phyloP scores from a whole-genome alignment of 495 filamentous ascomycete genomes.

The Neurospora sp. region DNA sequence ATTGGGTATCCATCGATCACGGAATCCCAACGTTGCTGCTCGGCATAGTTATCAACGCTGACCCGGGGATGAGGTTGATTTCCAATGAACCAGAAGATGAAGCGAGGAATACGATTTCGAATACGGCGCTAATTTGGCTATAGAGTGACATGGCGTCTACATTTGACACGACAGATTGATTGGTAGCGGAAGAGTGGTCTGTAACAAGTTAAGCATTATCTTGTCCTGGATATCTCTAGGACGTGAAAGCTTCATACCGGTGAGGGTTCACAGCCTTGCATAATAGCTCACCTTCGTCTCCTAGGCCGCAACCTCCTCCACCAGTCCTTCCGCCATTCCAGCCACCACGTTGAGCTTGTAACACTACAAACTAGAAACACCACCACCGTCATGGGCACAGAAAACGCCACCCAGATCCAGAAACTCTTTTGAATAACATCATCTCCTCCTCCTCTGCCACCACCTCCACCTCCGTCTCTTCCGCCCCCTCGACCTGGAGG shows the following conservation, averaged over 20 bases:
- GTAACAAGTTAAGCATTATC: background rate
- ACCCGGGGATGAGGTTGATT: background rate
- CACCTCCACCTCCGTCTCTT: background rate
- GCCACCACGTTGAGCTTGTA: background rate
- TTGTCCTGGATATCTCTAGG: background rate
- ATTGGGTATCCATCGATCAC: background rate
- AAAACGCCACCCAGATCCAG: constrained; percentile 28
- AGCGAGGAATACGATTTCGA: background rate
- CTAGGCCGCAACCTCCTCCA: background rate
- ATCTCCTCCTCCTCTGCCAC: background rate
- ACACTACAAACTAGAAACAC: background rate
- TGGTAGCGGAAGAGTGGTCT: background rate
- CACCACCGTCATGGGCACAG: background rate
- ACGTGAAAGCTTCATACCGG: background rate
- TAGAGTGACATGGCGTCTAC: background rate
- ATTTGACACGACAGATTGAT: background rate
- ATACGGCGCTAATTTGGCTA: background rate
- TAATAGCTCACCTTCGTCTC: background rate
- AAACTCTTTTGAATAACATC: constrained; percentile 18
- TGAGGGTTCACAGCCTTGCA: background rate
- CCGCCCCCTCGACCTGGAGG: background rate
- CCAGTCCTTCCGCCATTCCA: background rate
- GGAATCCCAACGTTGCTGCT: background rate
- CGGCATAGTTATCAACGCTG: background rate
- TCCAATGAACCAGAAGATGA: background rate